These are phyloP conservation scores for Dictyophora rubrovolvata DNA, from an alignment of 768 basidiomycete species.

Conservation along the genomic window DNA sequence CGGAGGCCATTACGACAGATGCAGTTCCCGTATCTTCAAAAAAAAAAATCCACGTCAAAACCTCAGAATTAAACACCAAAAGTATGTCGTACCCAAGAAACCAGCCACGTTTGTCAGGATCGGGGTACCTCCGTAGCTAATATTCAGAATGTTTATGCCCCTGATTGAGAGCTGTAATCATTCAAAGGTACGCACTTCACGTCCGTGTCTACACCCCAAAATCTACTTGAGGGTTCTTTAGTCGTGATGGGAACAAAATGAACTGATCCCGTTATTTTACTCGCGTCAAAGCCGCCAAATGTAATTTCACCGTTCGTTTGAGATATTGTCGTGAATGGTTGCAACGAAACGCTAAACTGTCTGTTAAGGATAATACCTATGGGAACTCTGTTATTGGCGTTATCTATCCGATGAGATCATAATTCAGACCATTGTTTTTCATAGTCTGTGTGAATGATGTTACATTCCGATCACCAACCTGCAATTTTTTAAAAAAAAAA, in stretches of 20 bases:
- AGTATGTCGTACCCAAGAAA: background rate
- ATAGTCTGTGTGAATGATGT: no score
- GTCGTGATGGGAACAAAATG: conserved; percentile 13
- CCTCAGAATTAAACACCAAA: background rate
- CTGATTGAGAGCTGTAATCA: no score
- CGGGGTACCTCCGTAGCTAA: background rate
- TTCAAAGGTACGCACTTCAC: conserved; percentile 16
- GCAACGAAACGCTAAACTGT: conserved; percentile 27
- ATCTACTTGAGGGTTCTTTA: conserved; percentile 15
- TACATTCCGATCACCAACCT: no score
- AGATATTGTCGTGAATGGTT: conserved; percentile 14
- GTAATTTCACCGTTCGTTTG: conserved; percentile 16
- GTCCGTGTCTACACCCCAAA: conserved; percentile 24
- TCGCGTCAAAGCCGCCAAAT: conserved; percentile 17
- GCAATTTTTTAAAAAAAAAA: no score
- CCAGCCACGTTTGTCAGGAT: background rate
- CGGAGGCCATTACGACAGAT: conserved; percentile 18
- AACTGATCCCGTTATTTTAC: conserved; percentile 6
- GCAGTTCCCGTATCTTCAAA: conserved; percentile 26
- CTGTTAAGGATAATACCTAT: no score
- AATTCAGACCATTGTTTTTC: no score
- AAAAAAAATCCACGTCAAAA: background rate
- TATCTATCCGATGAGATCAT: no score
- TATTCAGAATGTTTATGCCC: background rate
- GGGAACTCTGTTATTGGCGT: no score